Evolutionary conservation across 129 eudicot species (phyloP).

Genomic region (Artemisia annua): DNA sequence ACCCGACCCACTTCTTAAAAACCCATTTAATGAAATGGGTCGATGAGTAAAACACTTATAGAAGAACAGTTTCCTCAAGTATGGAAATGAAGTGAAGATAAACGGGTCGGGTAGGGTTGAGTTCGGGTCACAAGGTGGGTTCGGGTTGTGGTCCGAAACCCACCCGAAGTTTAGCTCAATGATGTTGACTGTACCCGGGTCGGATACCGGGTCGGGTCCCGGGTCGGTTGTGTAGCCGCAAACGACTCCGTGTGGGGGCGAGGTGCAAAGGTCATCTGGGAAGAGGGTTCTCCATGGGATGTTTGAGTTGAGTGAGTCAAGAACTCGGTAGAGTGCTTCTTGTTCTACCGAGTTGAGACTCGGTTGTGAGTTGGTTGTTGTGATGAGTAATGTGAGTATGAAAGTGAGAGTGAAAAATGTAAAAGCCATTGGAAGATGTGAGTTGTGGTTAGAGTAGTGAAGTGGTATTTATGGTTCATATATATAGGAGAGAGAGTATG

Average conservation of each 20-base stretch:
- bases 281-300: conserved; percentile 75
- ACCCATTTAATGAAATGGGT: conserved; percentile 36
- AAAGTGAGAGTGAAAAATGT: conserved; percentile 18
- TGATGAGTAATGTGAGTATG: conserved; percentile 15
- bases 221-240: conserved; percentile 58
- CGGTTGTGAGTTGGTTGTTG: conserved; percentile 41
- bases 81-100: conserved; percentile 34
- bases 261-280: conserved; percentile 80
- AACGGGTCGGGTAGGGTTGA: conserved; percentile 42
- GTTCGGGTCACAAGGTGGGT: conserved; percentile 61
- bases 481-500: no score
- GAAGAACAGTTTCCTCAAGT: conserved; percentile 64
- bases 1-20: conserved; percentile 32
- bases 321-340: conserved; percentile 71
- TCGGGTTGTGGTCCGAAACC: conserved; percentile 75
- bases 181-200: conserved; percentile 40
- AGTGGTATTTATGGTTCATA: not conserved
- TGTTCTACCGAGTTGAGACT: conserved; percentile 60
- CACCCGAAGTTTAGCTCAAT: conserved; percentile 71
- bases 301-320: conserved; percentile 69
- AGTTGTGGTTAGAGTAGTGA: not conserved
- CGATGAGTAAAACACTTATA: conserved; percentile 62
- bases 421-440: conserved; percentile 26
- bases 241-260: conserved; percentile 86
- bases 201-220: conserved; percentile 16